These are phyloP conservation scores for Hemerocallis citrina DNA, from an alignment of 106 monocot species.

Conservation along the genomic window DNA sequence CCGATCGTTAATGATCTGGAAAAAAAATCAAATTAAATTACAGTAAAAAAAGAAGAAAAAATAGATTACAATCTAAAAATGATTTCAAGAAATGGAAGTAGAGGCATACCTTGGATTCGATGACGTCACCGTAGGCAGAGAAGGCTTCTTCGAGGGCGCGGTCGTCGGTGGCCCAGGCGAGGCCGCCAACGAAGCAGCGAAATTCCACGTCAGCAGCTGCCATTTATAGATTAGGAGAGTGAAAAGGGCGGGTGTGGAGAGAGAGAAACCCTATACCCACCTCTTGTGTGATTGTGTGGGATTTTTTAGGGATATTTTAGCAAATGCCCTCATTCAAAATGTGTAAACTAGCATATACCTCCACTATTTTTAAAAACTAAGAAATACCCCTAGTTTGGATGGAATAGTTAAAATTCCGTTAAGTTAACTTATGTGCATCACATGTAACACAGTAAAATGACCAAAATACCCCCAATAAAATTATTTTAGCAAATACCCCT, in stretches of 20 bases:
- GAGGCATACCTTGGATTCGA: slow-evolving; percentile 43
- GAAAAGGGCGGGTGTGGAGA: no score
- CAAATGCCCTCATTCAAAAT: no score
- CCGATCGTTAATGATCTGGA: slow-evolving; percentile 42
- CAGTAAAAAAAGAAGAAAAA: background rate
- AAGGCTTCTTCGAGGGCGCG: slow-evolving; percentile 44
- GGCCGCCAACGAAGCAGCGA: slow-evolving; percentile 72
- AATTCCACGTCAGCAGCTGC: slow-evolving; percentile 44
- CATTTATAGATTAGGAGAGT: slow-evolving; percentile 4
- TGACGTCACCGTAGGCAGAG: slow-evolving; percentile 43
- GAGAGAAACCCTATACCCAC: slow-evolving; percentile 17
- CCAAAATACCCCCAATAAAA: no score
- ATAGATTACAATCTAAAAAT: background rate
- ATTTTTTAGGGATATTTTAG: no score
- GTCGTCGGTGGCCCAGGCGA: slow-evolving; percentile 67
- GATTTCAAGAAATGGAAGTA: background rate
- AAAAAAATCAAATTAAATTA: background rate
- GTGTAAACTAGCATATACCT: no score
- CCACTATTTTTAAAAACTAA: no score
- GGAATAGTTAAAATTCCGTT: no score
- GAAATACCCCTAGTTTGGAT: no score
- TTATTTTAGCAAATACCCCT: no score
- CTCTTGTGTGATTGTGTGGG: slow-evolving; percentile 22
- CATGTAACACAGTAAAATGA: no score
- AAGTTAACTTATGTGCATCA: no score